Conservation (phyloP, 75 land plant species). For the Chamaecyparis obtusa region DNA sequence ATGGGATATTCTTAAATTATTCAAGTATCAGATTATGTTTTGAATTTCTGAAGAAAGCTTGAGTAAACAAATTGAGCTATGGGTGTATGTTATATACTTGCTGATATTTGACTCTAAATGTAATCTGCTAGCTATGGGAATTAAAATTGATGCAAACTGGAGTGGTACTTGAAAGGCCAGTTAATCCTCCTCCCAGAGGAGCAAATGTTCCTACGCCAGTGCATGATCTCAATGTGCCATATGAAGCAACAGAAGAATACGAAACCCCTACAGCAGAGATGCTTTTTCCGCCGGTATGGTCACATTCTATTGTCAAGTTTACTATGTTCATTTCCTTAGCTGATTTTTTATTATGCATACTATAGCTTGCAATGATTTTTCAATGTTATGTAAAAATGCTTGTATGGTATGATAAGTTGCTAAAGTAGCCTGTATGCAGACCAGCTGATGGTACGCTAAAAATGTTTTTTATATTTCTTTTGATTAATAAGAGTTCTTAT, state of each 20-base stretch:
- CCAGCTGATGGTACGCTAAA: background rate
- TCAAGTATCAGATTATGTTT: background rate
- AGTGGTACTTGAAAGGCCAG: conserved; percentile 49
- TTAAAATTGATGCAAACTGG: conserved; percentile 95
- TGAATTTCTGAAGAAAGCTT: background rate
- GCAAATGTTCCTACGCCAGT: conserved; percentile 48
- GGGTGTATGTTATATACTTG: background rate
- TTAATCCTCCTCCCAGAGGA: conserved; percentile 33
- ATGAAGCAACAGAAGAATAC: conserved; percentile 88
- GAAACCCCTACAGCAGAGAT: conserved; percentile 94
- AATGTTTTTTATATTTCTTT: background rate
- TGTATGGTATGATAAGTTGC: background rate
- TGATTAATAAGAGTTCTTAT: background rate
- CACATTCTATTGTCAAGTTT: background rate
- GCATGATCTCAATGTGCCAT: conserved; percentile 94
- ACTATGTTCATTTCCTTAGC: background rate
- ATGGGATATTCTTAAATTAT: background rate
- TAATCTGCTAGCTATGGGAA: conserved; percentile 74
- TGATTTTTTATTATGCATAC: background rate
- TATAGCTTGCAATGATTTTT: background rate
- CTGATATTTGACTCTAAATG: background rate
- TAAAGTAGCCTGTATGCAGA: background rate
- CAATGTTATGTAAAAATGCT: background rate
- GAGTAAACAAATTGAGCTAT: background rate
- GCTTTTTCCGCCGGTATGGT: conserved; percentile 81